Conservation (phyloP, 2,329 filamentous ascomycete species). For the Hypoxylon sp. region DNA sequence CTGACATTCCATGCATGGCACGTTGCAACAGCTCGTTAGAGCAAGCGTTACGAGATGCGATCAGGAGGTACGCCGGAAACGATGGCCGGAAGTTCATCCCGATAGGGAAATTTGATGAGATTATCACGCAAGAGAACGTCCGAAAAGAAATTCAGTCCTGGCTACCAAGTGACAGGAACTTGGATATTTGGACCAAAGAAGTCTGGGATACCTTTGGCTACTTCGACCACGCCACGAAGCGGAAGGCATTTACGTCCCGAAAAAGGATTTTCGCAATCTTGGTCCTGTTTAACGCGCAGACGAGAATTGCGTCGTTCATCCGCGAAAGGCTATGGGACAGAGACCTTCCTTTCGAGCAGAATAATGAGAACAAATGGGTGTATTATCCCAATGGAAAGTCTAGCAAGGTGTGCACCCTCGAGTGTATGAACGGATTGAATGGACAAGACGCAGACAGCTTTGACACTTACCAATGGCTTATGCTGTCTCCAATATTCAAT, state of each 20-base stretch:
- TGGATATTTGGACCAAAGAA: constrained; percentile 3
- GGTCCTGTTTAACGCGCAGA: constrained; percentile 5
- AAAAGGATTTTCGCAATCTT: constrained; percentile 22
- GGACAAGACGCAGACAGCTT: constrained; percentile 5
- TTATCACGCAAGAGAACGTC: constrained; percentile 11
- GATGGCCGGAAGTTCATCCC: constrained; percentile 18
- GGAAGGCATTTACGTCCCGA: constrained; percentile 12
- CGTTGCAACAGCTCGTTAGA: neutral
- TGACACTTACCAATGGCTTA: constrained; percentile 20
- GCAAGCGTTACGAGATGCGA: neutral
- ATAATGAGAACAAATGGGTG: constrained; percentile 6
- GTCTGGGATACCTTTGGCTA: constrained; percentile 15
- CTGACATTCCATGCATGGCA: neutral
- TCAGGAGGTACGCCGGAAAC: neutral
- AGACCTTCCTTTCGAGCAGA: constrained; percentile 18
- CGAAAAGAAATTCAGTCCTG: constrained; percentile 6
- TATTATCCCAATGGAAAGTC: neutral
- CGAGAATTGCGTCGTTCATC: constrained; percentile 18
- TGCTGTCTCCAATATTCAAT: constrained; percentile 27
- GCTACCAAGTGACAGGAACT: neutral
- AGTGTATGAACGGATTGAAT: constrained; percentile 2
- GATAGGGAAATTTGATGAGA: constrained; percentile 17
- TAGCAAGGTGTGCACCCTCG: neutral
- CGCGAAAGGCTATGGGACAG: constrained; percentile 17
- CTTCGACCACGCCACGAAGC: neutral